Base-by-base conservation (phyloP, 129 eudicot genomes). In the Arctium minus region DNA sequence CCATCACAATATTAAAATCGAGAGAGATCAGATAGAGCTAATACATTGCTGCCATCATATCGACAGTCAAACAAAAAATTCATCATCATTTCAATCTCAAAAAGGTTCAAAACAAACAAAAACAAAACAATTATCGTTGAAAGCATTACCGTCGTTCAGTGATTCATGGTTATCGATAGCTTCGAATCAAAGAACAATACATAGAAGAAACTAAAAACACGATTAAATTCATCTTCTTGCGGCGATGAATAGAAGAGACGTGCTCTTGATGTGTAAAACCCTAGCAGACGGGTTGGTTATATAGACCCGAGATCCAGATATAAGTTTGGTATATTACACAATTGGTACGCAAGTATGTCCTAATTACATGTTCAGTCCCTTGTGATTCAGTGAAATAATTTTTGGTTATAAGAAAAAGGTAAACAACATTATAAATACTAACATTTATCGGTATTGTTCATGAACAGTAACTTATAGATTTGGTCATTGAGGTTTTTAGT, bases 11-110 rank as follows among this genome's bases (percentile, higher is more conserved):
- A 33, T 33, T 33, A 33, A 56, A 56, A 56, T 56, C 67, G 7
- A 56, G 27, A 56, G 8, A 48, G 79, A 86, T 86, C 88, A 86
- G 86, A 81, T 81, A 86, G 88, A 81, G 86, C 86, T 88, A 85
- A 88, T 88, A 85, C 85, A 85, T 36, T 53, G 31, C 62, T 46
- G 81, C 88, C 88, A 88, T 88, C 88, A 88, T 85, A 36, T 53
- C 74, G 82, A 81, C 83, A 71, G 64, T 88, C 88, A 88, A 84
- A 81, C 88, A 60, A 60, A 60, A 60, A 17, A 3, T 60, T 5
- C 29, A 60, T 60, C 68, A 5, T 60, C 29, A 60, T 60, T 60
- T 60, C 68, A 60, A 17, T 60, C 68, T 56, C 18, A 56, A 56
- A 56, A 15, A 56, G 27, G 27, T 15, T 15, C 27, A 56, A 56